Conservation (phyloP, 805 yeast species). For the Candida bentonensis region DNA sequence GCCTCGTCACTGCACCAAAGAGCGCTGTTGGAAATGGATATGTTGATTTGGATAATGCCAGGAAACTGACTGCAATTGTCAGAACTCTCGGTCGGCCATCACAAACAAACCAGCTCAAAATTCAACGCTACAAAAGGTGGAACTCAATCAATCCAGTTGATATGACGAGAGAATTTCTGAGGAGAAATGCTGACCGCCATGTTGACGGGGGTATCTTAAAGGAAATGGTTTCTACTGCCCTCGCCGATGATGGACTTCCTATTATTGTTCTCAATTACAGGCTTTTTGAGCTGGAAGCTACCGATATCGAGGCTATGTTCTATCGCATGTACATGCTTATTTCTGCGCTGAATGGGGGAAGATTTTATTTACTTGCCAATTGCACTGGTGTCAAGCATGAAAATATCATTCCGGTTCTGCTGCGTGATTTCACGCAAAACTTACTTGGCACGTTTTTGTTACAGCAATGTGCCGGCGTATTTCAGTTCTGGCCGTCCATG, state of each 20-base stretch:
- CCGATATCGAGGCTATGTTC: not conserved
- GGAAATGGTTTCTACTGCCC: slow-evolving; percentile 23
- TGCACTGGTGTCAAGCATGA: not conserved
- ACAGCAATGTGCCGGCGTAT: not conserved
- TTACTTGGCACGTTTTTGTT: not conserved
- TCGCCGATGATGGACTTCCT: not conserved
- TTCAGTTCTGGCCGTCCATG: not conserved
- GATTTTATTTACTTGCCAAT: not conserved
- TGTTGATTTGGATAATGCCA: slow-evolving; percentile 3
- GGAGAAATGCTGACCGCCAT: slow-evolving; percentile 44
- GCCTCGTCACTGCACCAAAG: not conserved
- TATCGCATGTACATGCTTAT: not conserved
- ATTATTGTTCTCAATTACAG: not conserved
- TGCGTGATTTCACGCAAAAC: not conserved
- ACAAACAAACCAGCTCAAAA: not conserved
- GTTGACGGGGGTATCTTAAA: slow-evolving; percentile 50
- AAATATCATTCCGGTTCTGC: not conserved
- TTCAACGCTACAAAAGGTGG: slow-evolving; percentile 4
- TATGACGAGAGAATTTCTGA: slow-evolving; percentile 60
- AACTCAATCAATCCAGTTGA: slow-evolving; percentile 3
- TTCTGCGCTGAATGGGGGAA: not conserved
- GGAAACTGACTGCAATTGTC: slow-evolving; percentile 7
- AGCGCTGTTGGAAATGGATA: slow-evolving; percentile 1
- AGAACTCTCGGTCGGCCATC: slow-evolving; percentile 10
- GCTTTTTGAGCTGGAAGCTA: not conserved